A percentile compares a stretch with the other conserved stretches of the same genome.
Conservation (phyloP, 176 grass and related monocot species). For the Rhynchospora tenuis region DNA sequence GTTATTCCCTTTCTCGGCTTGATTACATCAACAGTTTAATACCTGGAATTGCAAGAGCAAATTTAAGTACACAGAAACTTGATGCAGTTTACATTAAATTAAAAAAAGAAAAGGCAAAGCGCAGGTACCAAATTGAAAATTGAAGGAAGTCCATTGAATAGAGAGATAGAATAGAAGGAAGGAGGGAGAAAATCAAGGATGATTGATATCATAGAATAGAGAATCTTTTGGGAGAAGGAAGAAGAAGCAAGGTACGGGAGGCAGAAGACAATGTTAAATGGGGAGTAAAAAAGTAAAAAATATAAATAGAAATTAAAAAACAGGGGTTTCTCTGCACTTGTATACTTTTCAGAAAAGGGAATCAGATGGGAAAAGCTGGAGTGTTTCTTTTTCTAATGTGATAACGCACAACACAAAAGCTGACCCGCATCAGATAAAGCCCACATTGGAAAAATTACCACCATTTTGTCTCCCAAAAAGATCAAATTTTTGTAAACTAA, state of each 20-base stretch:
- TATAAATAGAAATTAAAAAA: background rate
- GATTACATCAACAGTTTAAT: constrained; percentile 8
- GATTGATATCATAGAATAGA: constrained; percentile 20
- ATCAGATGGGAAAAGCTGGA: constrained; percentile 24
- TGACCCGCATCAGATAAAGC: constrained; percentile 25
- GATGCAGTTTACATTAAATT: background rate
- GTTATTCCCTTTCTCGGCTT: background rate
- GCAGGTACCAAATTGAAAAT: constrained; percentile 18
- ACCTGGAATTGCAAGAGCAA: constrained; percentile 13
- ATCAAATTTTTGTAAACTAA: constrained; percentile 4
- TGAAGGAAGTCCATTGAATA: background rate
- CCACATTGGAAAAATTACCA: constrained; percentile 15
- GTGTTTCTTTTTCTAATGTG: constrained; percentile 18
- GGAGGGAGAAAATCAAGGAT: constrained; percentile 23
- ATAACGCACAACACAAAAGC: constrained; percentile 24
- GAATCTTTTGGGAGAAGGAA: constrained; percentile 30
- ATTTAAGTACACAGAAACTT: background rate
- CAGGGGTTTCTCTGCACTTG: constrained; percentile 10
- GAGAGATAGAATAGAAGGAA: background rate
- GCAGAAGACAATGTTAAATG: constrained; percentile 24
- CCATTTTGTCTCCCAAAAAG: constrained; percentile 19
- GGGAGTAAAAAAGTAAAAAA: background rate
- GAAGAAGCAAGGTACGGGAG: constrained; percentile 15
- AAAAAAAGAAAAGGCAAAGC: background rate
- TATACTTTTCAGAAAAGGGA: constrained; percentile 30